Base-by-base conservation (phyloP, 352 stramenopile genomes). In the Globisporangium nodosum region DNA sequence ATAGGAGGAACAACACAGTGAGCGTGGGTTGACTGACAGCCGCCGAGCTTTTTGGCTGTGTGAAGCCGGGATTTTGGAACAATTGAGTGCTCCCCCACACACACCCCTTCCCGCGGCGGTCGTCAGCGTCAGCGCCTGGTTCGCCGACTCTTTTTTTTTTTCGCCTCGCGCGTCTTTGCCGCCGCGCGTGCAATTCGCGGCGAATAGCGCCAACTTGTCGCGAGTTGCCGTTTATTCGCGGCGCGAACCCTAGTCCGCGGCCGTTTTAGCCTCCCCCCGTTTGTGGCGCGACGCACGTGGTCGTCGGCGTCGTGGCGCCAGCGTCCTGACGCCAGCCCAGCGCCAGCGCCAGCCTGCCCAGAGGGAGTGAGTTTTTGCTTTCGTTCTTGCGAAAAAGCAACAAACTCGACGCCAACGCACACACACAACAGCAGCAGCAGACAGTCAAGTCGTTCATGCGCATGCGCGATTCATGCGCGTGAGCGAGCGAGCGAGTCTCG, bases 61-160 rank as follows among this genome's bases (percentile, higher is more conserved):
- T 43, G 48, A 52, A 54, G 31, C 49, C 49, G 50, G 31, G 31
- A 54, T 54, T 54, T 45, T 54, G 50, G 50, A 54, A 54, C 50
- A 54, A 20, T 54, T 54, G 31, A 27, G n/a, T 27, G 8, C 11
- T 9, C 35, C 11, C 35, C 35, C 7, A 12, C 37, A 16, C 37
- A 30, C 45, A 49, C 45, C 45, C 45, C 45, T 49, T 49, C 45
- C 45, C 45, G 43, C 42, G 31, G 2, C 37, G 37, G 37, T 43
- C 37, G 37, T 24, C 43, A 21, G 13, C 43, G 18, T 9, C 20
- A 27, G 43, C 16, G 40, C 40, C 40, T 47, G 16, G 40, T 47
- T 47, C 40, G 15, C 40, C 16, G 37, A 43, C 37, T 47, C 20
- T 27, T 49, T 24, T 21, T 21, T 49, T 24, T 24, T 49, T 49